These are phyloP conservation scores for Caulochytrium protostelioides DNA, from an alignment of 371 early-diverging fungal genomes.

Conservation along the genomic window DNA sequence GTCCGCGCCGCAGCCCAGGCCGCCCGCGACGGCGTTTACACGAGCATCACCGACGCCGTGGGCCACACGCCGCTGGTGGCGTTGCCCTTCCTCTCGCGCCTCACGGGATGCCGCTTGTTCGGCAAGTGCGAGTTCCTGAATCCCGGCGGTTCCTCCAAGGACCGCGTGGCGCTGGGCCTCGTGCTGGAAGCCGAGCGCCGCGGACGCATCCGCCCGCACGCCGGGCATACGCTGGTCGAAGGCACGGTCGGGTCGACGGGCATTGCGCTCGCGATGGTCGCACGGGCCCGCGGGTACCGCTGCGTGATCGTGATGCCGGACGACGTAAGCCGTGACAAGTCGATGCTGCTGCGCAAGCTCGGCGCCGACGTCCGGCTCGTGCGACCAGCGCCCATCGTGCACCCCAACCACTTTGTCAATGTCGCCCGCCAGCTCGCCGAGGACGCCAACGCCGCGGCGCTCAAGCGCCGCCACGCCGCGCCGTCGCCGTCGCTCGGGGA, in stretches of 20 bases:
- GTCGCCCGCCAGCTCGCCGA: slow-evolving; percentile 53
- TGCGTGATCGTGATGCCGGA: slow-evolving; percentile 94
- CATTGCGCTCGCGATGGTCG: slow-evolving; percentile 33
- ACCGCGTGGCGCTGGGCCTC: slow-evolving; percentile 72
- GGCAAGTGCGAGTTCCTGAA: slow-evolving; percentile 62
- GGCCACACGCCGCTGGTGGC: slow-evolving; percentile 76
- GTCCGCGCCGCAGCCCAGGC: too few relatives aligned
- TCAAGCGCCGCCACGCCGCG: neutral
- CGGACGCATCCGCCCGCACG: slow-evolving; percentile 37
- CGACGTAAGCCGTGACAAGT: slow-evolving; percentile 78
- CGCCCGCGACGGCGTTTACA: too few relatives aligned
- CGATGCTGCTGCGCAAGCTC: slow-evolving; percentile 49
- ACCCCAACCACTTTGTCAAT: slow-evolving; percentile 75
- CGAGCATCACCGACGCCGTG: slow-evolving; percentile 40
- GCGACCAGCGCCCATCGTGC: slow-evolving; percentile 75
- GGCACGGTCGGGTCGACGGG: slow-evolving; percentile 61
- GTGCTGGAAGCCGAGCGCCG: slow-evolving; percentile 50
- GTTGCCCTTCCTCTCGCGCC: slow-evolving; percentile 60
- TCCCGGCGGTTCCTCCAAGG: slow-evolving; percentile 83
- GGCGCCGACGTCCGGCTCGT: slow-evolving; percentile 83
- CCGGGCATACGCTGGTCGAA: slow-evolving; percentile 63
- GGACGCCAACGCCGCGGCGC: slow-evolving; percentile 22
- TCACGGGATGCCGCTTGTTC: slow-evolving; percentile 72
- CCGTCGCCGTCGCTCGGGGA: neutral
- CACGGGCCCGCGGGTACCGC: slow-evolving; percentile 65